These are phyloP conservation scores for Verticillium longisporum DNA, from an alignment of 2,329 filamentous ascomycete species.

Conservation along the genomic window DNA sequence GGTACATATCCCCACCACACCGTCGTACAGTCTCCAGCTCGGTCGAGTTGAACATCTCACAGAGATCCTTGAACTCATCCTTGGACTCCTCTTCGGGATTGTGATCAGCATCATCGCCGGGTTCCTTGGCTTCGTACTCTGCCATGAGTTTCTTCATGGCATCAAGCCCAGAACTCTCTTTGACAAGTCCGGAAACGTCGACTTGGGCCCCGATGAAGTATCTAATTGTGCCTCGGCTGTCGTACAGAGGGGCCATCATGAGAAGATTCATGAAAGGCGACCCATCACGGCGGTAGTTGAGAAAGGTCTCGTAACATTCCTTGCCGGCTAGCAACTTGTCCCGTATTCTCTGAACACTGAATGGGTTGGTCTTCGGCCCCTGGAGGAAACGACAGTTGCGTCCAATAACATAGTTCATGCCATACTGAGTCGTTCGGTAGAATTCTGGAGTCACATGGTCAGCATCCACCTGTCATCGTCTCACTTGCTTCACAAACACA, in stretches of 20 bases:
- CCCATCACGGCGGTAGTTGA: conserved; percentile 74
- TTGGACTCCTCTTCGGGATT: conserved; percentile 25
- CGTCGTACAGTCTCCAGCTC: conserved; percentile 60
- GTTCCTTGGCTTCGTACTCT: conserved; percentile 18
- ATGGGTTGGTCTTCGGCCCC: conserved; percentile 61
- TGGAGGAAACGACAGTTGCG: conserved; percentile 75
- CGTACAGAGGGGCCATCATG: conserved; percentile 65
- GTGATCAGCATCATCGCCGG: conserved; percentile 17
- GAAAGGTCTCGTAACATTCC: conserved; percentile 66
- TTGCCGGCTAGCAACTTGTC: conserved; percentile 55
- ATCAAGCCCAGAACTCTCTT: conserved; percentile 59
- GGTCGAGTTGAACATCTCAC: conserved; percentile 61
- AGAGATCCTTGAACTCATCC: conserved; percentile 59
- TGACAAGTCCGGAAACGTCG: conserved; percentile 62
- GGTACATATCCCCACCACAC: conserved; percentile 58
- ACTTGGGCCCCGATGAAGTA: conserved; percentile 69
- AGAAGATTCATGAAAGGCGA: conserved; percentile 72
- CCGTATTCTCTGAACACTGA: conserved; percentile 54
- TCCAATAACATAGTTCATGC: conserved; percentile 64
- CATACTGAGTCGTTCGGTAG: conserved; percentile 67
- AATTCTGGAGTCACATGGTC: conserved; percentile 46
- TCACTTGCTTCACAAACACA: conserved; percentile 22
- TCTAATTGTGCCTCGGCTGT: conserved; percentile 57
- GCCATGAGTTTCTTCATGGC: conserved; percentile 45
- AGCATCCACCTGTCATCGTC: accelerated